Conservation (phyloP, 768 basidiomycete species). For the Suillus lakei region DNA sequence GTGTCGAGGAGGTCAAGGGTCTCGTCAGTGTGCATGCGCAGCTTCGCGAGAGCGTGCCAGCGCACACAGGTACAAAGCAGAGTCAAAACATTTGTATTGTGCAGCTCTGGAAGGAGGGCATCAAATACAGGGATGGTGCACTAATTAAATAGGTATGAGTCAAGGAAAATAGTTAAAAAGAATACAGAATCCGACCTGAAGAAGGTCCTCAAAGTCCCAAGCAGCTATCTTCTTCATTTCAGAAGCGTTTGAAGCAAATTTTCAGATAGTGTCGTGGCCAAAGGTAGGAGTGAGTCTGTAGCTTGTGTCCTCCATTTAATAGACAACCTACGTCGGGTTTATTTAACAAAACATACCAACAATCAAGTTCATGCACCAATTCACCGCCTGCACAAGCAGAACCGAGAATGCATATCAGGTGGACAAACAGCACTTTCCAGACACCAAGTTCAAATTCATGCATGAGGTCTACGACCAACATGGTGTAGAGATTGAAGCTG, state of each 20-base stretch:
- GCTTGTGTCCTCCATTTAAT: constrained; percentile 8
- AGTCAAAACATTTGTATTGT: constrained; percentile 12
- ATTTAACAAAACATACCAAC: constrained; percentile 12
- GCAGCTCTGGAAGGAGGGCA: constrained; percentile 13
- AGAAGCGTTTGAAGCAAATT: constrained; percentile 24
- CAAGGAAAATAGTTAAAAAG: background rate
- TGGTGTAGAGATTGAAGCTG: constrained; percentile 25
- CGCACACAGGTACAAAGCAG: constrained; percentile 22
- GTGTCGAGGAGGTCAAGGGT: constrained; percentile 20
- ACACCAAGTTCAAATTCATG: constrained; percentile 38
- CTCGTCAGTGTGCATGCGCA: constrained; percentile 34
- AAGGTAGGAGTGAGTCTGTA: constrained; percentile 30
- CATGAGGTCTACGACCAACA: constrained; percentile 34
- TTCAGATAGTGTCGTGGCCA: constrained; percentile 26
- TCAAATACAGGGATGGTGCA: constrained; percentile 18
- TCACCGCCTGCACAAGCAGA: background rate
- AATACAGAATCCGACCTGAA: constrained; percentile 26
- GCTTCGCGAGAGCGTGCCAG: constrained; percentile 30
- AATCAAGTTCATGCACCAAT: constrained; percentile 19
- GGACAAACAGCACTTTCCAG: constrained; percentile 33
- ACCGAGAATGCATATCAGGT: constrained; percentile 31
- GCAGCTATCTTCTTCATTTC: constrained; percentile 26
- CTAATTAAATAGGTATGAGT: background rate
- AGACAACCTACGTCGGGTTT: background rate
- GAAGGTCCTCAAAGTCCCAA: constrained; percentile 40